These are phyloP conservation scores for Penicillium alfredii DNA, from an alignment of 495 filamentous ascomycete genomes.

Conservation along the genomic window DNA sequence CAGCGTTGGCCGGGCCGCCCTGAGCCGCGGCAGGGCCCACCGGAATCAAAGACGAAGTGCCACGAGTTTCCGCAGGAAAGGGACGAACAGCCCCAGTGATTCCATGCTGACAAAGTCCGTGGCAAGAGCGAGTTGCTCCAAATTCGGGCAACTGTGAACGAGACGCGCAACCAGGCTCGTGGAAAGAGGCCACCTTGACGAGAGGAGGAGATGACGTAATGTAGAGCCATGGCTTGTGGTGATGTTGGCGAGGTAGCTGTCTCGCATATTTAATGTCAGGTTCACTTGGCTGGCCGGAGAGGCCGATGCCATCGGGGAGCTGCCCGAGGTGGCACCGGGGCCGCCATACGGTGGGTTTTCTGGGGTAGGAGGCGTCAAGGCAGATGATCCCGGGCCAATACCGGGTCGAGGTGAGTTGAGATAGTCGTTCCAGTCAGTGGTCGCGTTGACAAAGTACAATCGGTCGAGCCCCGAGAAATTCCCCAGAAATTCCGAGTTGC, in stretches of 20 bases:
- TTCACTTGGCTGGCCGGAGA: conserved; percentile 25
- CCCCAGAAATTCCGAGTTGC: conserved; percentile 35
- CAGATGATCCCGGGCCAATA: conserved; percentile 9
- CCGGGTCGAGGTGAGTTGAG: conserved; percentile 25
- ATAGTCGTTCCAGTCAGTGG: conserved; percentile 21
- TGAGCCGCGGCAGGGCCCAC: conserved; percentile 15
- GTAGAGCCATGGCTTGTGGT: conserved; percentile 44
- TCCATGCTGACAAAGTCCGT: conserved; percentile 41
- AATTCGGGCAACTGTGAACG: conserved; percentile 49
- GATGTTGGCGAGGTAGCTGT: conserved; percentile 40
- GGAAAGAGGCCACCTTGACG: conserved; percentile 51
- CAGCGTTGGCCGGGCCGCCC: neutral
- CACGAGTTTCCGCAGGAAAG: conserved; percentile 43
- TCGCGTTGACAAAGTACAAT: conserved; percentile 42
- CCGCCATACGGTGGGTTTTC: conserved; percentile 9
- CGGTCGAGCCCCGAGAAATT: conserved; percentile 37
- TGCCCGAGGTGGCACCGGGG: conserved; percentile 12
- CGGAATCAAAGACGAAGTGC: conserved; percentile 42
- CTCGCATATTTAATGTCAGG: conserved; percentile 29
- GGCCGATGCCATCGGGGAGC: conserved; percentile 16
- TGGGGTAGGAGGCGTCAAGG: conserved; percentile 27
- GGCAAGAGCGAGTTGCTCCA: conserved; percentile 53
- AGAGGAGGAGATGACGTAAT: conserved; percentile 51
- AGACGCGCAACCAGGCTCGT: conserved; percentile 44
- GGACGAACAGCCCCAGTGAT: conserved; percentile 37